Percentiles rank a stretch among this genome's conserved stretches.
These are phyloP conservation scores for Dittrichia graveolens DNA, from an alignment of 129 eudicot species.

Conservation along the genomic window DNA sequence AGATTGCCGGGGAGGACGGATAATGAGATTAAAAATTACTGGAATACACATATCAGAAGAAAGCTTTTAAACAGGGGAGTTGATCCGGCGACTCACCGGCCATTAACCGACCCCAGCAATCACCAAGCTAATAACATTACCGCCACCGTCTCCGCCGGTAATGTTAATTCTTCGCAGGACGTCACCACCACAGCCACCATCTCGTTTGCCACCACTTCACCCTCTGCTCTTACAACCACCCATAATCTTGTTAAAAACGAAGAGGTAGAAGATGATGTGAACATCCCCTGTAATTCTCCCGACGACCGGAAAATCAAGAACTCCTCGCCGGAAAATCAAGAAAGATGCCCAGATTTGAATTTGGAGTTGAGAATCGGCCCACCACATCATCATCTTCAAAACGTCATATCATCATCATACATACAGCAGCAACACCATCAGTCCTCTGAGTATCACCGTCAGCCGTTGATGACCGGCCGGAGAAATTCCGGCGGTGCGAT, in stretches of 20 bases:
- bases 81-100: constrained; percentile 91
- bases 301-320: constrained; percentile 26
- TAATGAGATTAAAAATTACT: constrained; percentile 92
- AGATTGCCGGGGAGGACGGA: constrained; percentile 97
- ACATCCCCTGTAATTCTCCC: constrained; percentile 15
- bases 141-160: constrained; percentile 32
- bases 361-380: constrained; percentile 85
- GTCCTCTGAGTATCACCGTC: constrained; percentile 28
- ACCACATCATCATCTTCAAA: constrained; percentile 46
- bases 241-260: constrained; percentile 35
- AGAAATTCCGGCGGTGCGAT: constrained; percentile 31
- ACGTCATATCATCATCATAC: constrained; percentile 4
- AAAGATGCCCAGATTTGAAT: constrained; percentile 74
- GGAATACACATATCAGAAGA: constrained; percentile 95
- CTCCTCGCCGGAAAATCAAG: constrained; percentile 35
- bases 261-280: constrained; percentile 30
- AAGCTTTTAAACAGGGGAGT: constrained; percentile 85
- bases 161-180: constrained; percentile 28
- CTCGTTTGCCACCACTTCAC: constrained; percentile 26
- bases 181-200: constrained; percentile 34
- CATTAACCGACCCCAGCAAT: constrained; percentile 40
- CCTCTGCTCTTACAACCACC: constrained; percentile 21
- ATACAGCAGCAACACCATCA: constrained; percentile 27
- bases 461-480: constrained; percentile 58
- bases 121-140: constrained; percentile 22